These are phyloP conservation scores for Sarcocystis neurona DNA, from an alignment of 169 alveolate genomes.

Conservation along the genomic window DNA sequence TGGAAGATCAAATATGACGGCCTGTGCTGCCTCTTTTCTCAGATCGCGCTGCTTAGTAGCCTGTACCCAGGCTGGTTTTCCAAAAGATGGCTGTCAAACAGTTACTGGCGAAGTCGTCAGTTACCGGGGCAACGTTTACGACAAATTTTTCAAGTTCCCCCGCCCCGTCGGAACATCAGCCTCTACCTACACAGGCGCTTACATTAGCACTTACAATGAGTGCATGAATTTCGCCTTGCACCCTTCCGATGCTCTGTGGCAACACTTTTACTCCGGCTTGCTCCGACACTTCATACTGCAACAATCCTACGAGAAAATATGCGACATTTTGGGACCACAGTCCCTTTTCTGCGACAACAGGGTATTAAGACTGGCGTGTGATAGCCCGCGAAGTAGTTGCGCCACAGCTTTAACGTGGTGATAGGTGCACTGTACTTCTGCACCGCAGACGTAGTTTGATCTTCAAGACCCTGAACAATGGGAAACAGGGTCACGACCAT, in stretches of 20 bases:
- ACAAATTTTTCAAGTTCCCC: constrained; percentile 59
- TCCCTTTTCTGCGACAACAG: constrained; percentile 22
- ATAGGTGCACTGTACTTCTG: too few relatives aligned
- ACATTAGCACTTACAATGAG: background rate
- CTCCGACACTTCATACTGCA: constrained; percentile 8
- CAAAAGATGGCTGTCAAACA: constrained; percentile 46
- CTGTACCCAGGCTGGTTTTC: constrained; percentile 68
- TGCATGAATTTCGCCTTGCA: constrained; percentile 9
- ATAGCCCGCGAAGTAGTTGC: too few relatives aligned
- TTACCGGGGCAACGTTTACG: constrained; percentile 68
- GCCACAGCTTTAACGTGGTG: too few relatives aligned
- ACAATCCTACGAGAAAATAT: background rate
- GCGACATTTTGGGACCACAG: constrained; percentile 2
- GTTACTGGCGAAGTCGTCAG: background rate
- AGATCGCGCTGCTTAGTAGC: constrained; percentile 65
- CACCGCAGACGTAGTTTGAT: too few relatives aligned
- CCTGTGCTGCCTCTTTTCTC: background rate
- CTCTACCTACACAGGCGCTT: background rate
- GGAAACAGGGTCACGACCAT: too few relatives aligned
- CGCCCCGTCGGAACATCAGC: constrained; percentile 40
- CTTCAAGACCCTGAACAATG: too few relatives aligned
- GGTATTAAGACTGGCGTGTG: too few relatives aligned
- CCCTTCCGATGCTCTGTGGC: constrained; percentile 34
- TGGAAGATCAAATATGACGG: background rate
- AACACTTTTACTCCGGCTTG: constrained; percentile 6